Evolutionary conservation across 2,329 filamentous ascomycete species (phyloP).

Genomic region (Rhinocladiella similis): DNA sequence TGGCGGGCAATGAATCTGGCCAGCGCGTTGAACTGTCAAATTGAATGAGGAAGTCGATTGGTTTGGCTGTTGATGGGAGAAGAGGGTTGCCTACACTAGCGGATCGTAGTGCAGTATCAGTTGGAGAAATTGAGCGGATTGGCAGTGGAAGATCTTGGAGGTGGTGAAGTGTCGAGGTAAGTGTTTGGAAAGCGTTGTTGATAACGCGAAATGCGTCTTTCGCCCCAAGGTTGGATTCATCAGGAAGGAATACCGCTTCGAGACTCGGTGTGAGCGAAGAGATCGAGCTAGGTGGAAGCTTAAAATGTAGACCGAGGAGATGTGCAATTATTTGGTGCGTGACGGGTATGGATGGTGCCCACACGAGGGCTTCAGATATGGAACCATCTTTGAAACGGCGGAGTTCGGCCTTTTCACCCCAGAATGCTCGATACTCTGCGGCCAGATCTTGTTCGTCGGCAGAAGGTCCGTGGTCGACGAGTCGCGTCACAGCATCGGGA

Average conservation of each 20-base stretch:
- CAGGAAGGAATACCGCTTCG: constrained; percentile 30
- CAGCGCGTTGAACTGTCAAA: constrained; percentile 92
- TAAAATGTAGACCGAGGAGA: constrained; percentile 69
- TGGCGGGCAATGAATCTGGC: constrained; percentile 88
- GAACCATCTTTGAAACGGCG: constrained; percentile 93
- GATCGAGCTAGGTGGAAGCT: constrained; percentile 57
- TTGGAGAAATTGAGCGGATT: constrained; percentile 74
- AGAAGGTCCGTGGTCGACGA: constrained; percentile 83
- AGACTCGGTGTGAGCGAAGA: constrained; percentile 52
- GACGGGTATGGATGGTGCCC: constrained; percentile 66
- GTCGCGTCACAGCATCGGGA: constrained; percentile 67
- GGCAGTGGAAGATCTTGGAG: constrained; percentile 86
- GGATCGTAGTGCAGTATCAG: constrained; percentile 72
- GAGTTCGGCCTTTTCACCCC: constrained; percentile 91
- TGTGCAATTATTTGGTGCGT: constrained; percentile 78
- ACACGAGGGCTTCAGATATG: constrained; percentile 88
- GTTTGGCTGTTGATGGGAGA: constrained; percentile 36
- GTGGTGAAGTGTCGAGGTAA: constrained; percentile 67
- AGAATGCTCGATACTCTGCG: constrained; percentile 81
- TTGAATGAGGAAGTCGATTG: constrained; percentile 79
- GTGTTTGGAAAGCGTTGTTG: constrained; percentile 60
- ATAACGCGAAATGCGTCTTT: constrained; percentile 26
- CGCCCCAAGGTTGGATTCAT: constrained; percentile 6
- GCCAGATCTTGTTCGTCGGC: constrained; percentile 84
- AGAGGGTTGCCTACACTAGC: constrained; percentile 50